Base-by-base conservation (phyloP, 1,284 basidiomycete species). In the Ganoderma multipileum region DNA sequence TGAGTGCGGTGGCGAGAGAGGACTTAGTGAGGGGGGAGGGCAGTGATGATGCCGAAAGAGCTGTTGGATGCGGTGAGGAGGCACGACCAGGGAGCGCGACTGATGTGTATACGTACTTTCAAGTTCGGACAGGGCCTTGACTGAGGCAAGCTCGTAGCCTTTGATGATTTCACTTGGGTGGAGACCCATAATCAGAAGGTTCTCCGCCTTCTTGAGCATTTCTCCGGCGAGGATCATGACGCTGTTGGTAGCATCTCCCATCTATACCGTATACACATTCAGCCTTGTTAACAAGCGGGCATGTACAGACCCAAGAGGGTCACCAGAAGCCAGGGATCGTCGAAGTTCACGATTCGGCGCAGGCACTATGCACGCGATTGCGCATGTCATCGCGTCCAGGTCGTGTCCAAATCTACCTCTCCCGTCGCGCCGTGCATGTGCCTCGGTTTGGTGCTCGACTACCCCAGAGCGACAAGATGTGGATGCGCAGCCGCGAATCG, bases 171-270 rank as follows among this genome's bases (percentile, higher is more conserved):
- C 95, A 78, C 94, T 95, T 4, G 98, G 98, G 81, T 99, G 97
- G 41, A 99, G 86, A 50, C 98, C 98, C 94, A 99, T 97, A 26
- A 96, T 88, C 69, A 99, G 88, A 36, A 99, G 88, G 75, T 94
- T 86, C 79, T 99, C 97, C 2, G 97, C 94, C 78, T 95, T 94
- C 83, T 98, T 98, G 74, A 99, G 85, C 63, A 99, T 86, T 82
- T 99, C 97, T 67, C 98, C 98, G 7, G 95, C 96, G 61, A 99
- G 85, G 78, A 99, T 99, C 77, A 99, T 83, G 58, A 99, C 97
- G 77, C 94, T 88, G 81, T 99, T 99, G 66, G 97, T 99, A 63
- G 95, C 90, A 83, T 99, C 98, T 67, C 97, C 98, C 95, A 99
- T 97, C 94, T 91, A 75, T 54, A 61, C 68, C 16, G 44, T 11